phyloP scores from a whole-genome alignment of 2,329 filamentous ascomycete genomes.

The Thielaviopsis euricoi region DNA sequence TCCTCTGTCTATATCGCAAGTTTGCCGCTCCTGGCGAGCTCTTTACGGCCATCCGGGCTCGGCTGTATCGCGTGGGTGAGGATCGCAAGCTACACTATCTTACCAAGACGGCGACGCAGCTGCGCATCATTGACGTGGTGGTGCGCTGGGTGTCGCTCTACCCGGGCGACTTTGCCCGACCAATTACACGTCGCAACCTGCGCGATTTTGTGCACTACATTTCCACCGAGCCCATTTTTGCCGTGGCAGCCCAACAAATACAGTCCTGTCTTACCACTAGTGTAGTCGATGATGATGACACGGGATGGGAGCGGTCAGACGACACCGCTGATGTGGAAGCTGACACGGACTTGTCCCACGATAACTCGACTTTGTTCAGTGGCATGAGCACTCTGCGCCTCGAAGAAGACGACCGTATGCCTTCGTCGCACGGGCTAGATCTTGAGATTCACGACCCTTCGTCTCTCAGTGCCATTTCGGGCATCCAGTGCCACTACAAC shows the following conservation, averaged over 20 bases:
- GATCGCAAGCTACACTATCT: slow-evolving; percentile 53
- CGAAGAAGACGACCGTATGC: slow-evolving; percentile 23
- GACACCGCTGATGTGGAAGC: slow-evolving; percentile 23
- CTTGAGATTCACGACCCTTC: slow-evolving; percentile 10
- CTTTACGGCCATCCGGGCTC: slow-evolving; percentile 59
- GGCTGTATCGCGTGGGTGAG: slow-evolving; percentile 54
- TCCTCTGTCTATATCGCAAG: slow-evolving; percentile 84
- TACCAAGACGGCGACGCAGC: slow-evolving; percentile 61
- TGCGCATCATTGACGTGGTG: slow-evolving; percentile 68
- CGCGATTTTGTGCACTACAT: slow-evolving; percentile 60
- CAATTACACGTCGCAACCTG: slow-evolving; percentile 53
- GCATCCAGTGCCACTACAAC: slow-evolving; percentile 30
- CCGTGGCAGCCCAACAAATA: slow-evolving; percentile 74
- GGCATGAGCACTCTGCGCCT: slow-evolving; percentile 31
- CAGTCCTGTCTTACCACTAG: slow-evolving; percentile 54
- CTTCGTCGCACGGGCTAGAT: slow-evolving; percentile 13
- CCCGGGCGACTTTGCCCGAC: slow-evolving; percentile 80
- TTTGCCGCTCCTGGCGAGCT: slow-evolving; percentile 72
- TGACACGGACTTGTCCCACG: slow-evolving; percentile 17
- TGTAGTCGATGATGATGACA: slow-evolving; percentile 76
- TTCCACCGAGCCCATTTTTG: slow-evolving; percentile 65
- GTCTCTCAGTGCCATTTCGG: slow-evolving; percentile 4
- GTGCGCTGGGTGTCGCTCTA: slow-evolving; percentile 83
- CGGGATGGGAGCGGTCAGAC: slow-evolving; percentile 78
- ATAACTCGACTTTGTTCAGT: slow-evolving; percentile 24